phyloP scores from a whole-genome alignment of 805 yeast genomes.

The Blastobotrys muscicola region DNA sequence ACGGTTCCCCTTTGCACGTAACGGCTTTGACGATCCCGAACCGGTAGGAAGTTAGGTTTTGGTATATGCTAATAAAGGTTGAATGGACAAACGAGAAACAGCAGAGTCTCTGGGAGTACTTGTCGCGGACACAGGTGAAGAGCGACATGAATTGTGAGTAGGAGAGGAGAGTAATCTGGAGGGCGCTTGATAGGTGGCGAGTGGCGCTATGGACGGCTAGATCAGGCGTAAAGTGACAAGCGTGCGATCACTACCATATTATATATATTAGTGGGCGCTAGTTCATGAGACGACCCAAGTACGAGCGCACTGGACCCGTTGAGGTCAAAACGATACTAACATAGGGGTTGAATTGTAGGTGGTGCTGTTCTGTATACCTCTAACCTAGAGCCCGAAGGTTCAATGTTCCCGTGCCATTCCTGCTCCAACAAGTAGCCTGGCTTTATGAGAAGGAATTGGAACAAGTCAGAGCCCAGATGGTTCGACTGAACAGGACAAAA shows the following conservation, averaged over 20 bases:
- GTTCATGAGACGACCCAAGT: too few relatives aligned
- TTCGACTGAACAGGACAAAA: slow-evolving; percentile 5
- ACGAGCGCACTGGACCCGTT: not conserved
- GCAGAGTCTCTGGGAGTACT: slow-evolving; percentile 25
- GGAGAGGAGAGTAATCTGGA: too few relatives aligned
- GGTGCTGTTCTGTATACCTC: not conserved
- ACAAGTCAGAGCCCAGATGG: slow-evolving; percentile 27
- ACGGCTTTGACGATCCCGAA: slow-evolving; percentile 34
- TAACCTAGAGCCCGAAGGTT: slow-evolving; percentile 21
- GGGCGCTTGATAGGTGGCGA: too few relatives aligned
- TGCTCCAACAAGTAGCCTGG: slow-evolving; percentile 36
- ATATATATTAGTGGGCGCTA: too few relatives aligned
- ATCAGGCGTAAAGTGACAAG: too few relatives aligned
- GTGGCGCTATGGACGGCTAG: too few relatives aligned
- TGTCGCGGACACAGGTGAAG: slow-evolving; percentile 26
- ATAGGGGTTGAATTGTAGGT: slow-evolving; percentile 9
- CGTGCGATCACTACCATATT: too few relatives aligned
- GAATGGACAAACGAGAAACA: slow-evolving; percentile 28
- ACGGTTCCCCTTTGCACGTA: slow-evolving; percentile 34
- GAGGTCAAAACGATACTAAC: not conserved
- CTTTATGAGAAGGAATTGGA: slow-evolving; percentile 32
- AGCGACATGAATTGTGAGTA: slow-evolving; percentile 27
- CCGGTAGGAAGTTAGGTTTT: slow-evolving; percentile 13
- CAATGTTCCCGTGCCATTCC: slow-evolving; percentile 28
- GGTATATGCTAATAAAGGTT: slow-evolving; percentile 9